Evolutionary conservation across 768 basidiomycete genomes (phyloP).

Genomic region (Galerina sulciceps): DNA sequence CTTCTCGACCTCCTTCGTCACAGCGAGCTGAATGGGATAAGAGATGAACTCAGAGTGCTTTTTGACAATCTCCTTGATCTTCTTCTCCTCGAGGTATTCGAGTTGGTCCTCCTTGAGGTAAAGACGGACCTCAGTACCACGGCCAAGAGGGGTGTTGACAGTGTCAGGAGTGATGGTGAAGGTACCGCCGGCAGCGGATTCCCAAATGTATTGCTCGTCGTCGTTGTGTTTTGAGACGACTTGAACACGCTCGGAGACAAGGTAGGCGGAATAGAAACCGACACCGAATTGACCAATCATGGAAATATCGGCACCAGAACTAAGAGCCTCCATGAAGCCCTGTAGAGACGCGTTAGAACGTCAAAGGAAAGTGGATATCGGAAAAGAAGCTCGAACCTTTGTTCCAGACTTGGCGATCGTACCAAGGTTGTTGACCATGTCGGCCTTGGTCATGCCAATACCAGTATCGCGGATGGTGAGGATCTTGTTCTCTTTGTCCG

Average conservation of each 20-base stretch:
- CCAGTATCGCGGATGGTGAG: constrained; percentile 93
- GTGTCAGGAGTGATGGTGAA: constrained; percentile 98
- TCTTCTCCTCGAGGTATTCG: constrained; percentile 99
- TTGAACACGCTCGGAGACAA: constrained; percentile 97
- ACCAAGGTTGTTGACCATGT: constrained; percentile 99
- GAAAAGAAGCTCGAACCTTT: constrained; percentile 52
- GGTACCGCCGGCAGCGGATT: constrained; percentile 99
- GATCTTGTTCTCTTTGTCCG: constrained; percentile 94
- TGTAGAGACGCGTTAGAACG: constrained; percentile 34
- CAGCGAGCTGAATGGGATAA: constrained; percentile 97
- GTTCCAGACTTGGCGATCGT: constrained; percentile 96
- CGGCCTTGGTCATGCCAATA: constrained; percentile 99
- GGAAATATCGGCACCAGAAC: constrained; percentile 85
- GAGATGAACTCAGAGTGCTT: constrained; percentile 99
- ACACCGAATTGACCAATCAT: constrained; percentile 99
- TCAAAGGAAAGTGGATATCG: background rate
- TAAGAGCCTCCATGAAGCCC: constrained; percentile 99
- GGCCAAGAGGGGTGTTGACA: constrained; percentile 86
- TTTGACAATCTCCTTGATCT: constrained; percentile 99
- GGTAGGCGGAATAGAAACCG: constrained; percentile 99
- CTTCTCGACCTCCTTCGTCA: constrained; percentile 99
- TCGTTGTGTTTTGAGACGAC: constrained; percentile 99
- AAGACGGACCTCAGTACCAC: constrained; percentile 91
- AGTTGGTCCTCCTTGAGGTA: constrained; percentile 98
- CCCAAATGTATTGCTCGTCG: constrained; percentile 99